phyloP scores from a whole-genome alignment of 2,329 filamentous ascomycete genomes.

The Ascochyta fabae region DNA sequence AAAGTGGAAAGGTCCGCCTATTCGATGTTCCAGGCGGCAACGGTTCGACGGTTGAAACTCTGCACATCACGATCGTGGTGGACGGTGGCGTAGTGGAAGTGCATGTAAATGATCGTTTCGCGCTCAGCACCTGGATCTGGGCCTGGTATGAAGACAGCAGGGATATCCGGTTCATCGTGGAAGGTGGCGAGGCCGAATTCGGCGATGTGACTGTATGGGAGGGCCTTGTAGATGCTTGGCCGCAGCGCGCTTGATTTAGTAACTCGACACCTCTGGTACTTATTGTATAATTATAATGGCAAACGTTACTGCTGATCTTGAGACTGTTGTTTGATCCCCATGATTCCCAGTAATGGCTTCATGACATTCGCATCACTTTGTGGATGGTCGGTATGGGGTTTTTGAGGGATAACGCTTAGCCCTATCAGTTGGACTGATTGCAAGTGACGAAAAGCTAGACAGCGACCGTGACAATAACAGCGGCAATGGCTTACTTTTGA shows the following conservation, averaged over 20 bases:
- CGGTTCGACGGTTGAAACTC: constrained; percentile 43
- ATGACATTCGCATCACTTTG: too few relatives aligned
- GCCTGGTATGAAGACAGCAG: constrained; percentile 36
- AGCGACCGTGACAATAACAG: too few relatives aligned
- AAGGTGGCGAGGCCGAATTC: constrained; percentile 26
- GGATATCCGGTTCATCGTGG: constrained; percentile 26
- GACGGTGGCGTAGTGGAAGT: constrained; percentile 48
- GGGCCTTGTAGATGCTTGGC: constrained; percentile 24
- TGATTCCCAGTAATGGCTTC: too few relatives aligned
- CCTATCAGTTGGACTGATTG: too few relatives aligned
- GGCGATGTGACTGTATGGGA: constrained; percentile 34
- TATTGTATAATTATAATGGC: too few relatives aligned
- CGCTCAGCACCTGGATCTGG: constrained; percentile 53
- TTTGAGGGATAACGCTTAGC: too few relatives aligned
- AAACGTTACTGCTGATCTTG: too few relatives aligned
- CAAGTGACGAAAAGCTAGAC: too few relatives aligned
- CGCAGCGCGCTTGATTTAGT: background rate
- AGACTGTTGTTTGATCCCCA: too few relatives aligned
- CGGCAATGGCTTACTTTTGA: too few relatives aligned
- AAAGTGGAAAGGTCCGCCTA: constrained; percentile 50
- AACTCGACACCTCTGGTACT: background rate
- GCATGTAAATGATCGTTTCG: constrained; percentile 53
- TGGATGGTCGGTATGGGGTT: too few relatives aligned
- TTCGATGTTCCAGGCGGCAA: constrained; percentile 48
- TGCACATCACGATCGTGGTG: constrained; percentile 52